These are phyloP conservation scores for Septoria linicola DNA, from an alignment of 2,329 filamentous ascomycete genomes.

Conservation along the genomic window DNA sequence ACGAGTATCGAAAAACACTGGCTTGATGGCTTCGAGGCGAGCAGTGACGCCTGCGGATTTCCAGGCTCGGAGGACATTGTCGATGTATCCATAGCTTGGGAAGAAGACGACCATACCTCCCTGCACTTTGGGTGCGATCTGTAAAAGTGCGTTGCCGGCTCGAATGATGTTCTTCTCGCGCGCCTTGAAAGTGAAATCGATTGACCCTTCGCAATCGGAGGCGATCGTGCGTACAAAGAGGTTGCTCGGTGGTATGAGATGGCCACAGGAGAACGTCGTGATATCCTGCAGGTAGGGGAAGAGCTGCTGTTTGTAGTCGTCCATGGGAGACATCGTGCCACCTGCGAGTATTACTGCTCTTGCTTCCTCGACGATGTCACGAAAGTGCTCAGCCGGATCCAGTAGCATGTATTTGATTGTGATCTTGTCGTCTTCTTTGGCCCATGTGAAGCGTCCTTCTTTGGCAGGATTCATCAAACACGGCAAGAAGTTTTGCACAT, in stretches of 20 bases:
- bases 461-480: slow-evolving; percentile 81
- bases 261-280: slow-evolving; percentile 83
- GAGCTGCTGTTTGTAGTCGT: slow-evolving; percentile 81
- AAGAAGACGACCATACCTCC: slow-evolving; percentile 95
- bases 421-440: slow-evolving; percentile 51
- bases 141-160: slow-evolving; percentile 70
- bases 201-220: slow-evolving; percentile 50
- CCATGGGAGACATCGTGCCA: slow-evolving; percentile 96
- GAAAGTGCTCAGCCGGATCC: slow-evolving; percentile 88
- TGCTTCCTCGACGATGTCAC: slow-evolving; percentile 78
- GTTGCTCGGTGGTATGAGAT: slow-evolving; percentile 83
- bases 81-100: slow-evolving; percentile 88
- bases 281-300: slow-evolving; percentile 73
- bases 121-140: slow-evolving; percentile 70
- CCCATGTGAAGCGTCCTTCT: slow-evolving; percentile 62
- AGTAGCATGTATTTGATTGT: slow-evolving; percentile 81
- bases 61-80: slow-evolving; percentile 59
- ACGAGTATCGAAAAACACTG: slow-evolving; percentile 59
- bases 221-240: slow-evolving; percentile 74
- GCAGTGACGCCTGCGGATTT: slow-evolving; percentile 36
- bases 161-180: slow-evolving; percentile 68
- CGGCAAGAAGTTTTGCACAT: slow-evolving; percentile 68
- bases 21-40: slow-evolving; percentile 24
- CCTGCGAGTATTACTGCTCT: slow-evolving; percentile 87
- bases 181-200: slow-evolving; percentile 86